phyloP scores from a whole-genome alignment of 2,329 filamentous ascomycete genomes.

The Phaeosphaeria sp. region DNA sequence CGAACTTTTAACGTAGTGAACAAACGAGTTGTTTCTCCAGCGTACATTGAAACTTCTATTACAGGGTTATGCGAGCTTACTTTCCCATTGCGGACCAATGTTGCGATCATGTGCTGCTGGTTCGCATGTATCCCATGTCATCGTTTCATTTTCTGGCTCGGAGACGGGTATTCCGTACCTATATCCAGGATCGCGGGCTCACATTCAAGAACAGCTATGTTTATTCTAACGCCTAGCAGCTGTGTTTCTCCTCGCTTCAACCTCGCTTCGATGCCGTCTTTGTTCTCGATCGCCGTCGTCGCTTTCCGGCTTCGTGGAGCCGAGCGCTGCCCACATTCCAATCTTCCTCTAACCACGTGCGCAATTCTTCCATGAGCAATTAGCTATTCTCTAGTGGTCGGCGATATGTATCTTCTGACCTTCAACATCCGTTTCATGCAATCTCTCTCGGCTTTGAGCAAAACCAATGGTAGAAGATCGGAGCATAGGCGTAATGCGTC shows the following conservation, averaged over 20 bases:
- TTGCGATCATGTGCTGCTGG: neutral
- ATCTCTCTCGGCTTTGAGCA: neutral
- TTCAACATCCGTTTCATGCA: neutral
- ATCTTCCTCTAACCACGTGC: neutral
- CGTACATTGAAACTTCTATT: neutral
- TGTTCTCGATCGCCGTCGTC: constrained; percentile 3
- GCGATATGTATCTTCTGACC: neutral
- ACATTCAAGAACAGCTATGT: neutral
- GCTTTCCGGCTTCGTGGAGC: neutral
- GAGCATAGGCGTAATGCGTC: neutral
- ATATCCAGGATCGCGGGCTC: neutral
- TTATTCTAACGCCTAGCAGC: neutral
- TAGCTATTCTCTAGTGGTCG: neutral
- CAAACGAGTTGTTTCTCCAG: neutral
- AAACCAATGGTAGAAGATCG: neutral
- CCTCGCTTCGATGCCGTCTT: neutral
- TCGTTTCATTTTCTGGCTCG: neutral
- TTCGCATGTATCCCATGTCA: neutral
- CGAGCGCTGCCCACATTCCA: neutral
- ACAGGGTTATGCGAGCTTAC: neutral
- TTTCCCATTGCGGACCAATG: neutral
- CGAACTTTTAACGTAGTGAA: neutral
- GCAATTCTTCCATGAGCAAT: neutral
- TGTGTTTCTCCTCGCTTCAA: neutral
- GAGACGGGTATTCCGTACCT: neutral